Percentiles rank a stretch among this genome's conserved stretches.
Evolutionary conservation across 2,329 filamentous ascomycete species (phyloP).

Genomic region (Emmonsia crescens): DNA sequence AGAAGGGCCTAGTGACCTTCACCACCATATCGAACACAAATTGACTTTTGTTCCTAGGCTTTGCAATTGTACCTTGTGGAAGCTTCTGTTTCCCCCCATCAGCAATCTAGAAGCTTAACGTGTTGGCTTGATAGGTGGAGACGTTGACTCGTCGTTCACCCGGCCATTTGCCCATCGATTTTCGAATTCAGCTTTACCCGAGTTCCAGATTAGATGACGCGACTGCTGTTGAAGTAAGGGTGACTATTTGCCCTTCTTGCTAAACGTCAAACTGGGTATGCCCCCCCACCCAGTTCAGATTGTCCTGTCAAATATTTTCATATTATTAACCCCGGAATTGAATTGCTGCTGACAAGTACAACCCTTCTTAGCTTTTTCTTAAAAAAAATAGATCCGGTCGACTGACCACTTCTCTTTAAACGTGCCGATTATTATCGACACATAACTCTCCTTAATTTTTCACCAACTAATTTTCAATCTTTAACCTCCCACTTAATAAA

Average conservation of each 20-base stretch:
- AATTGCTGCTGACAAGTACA: constrained; percentile 4
- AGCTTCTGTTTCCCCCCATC: constrained; percentile 28
- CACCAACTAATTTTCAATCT: constrained; percentile 50
- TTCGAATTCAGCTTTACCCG: constrained; percentile 27
- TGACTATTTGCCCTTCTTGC: constrained; percentile 15
- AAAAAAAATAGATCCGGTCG: constrained; percentile 21
- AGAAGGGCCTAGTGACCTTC: no score
- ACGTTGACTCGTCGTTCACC: constrained; percentile 38
- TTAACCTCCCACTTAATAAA: constrained; percentile 35
- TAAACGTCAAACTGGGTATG: constrained; percentile 33
- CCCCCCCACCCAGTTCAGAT: constrained; percentile 13
- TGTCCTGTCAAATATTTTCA: constrained; percentile 14
- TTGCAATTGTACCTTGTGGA: constrained; percentile 20
- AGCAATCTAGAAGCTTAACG: constrained; percentile 21
- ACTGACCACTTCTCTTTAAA: constrained; percentile 20
- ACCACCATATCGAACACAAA: not conserved
- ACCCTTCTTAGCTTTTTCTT: constrained; percentile 24
- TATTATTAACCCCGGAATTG: not conserved
- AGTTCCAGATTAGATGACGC: constrained; percentile 34
- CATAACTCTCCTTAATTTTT: constrained; percentile 36
- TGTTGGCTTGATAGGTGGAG: constrained; percentile 31
- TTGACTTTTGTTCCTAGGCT: constrained; percentile 17
- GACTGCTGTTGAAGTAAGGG: constrained; percentile 34
- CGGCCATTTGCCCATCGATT: constrained; percentile 26
- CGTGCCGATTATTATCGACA: constrained; percentile 31